Conservation (phyloP, 116 monocot species). For the Dioscorea cayenensis region DNA sequence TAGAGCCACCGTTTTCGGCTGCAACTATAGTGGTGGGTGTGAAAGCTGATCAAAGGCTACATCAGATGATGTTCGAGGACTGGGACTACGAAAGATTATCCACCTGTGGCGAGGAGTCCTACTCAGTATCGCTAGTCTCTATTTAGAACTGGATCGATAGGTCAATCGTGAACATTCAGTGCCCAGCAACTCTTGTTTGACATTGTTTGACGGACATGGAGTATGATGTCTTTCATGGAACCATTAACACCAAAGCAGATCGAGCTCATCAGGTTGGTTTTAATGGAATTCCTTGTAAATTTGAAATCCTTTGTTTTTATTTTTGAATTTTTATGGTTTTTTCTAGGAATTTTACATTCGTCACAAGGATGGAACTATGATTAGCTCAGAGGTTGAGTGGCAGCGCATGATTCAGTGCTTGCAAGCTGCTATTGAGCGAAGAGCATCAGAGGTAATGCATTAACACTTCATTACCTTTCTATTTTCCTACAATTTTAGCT, state of each 20-base stretch:
- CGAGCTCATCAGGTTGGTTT: conserved; percentile 37
- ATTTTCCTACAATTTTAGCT: neutral
- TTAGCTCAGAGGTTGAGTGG: conserved; percentile 62
- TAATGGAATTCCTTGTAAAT: neutral
- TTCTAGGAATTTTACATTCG: conserved; percentile 72
- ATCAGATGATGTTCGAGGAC: too few relatives aligned
- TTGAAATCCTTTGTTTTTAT: neutral
- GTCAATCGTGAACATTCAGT: too few relatives aligned
- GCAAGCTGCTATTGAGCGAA: conserved; percentile 69
- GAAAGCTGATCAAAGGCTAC: too few relatives aligned
- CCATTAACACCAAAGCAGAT: conserved; percentile 51
- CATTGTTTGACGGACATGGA: conserved; percentile 89
- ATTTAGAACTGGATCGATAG: too few relatives aligned
- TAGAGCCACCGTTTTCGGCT: too few relatives aligned
- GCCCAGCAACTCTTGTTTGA: too few relatives aligned
- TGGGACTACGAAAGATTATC: too few relatives aligned
- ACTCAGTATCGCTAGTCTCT: too few relatives aligned
- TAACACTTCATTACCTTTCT: too few relatives aligned
- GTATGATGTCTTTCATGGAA: conserved; percentile 82
- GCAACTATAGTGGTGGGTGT: too few relatives aligned
- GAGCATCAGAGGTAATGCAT: conserved; percentile 49
- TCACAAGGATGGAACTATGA: conserved; percentile 55
- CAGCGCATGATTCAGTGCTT: conserved; percentile 72
- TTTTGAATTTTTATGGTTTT: conserved; percentile 1
- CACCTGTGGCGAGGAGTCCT: too few relatives aligned